Evolutionary conservation across 371 early-diverging fungal species (phyloP).

Genomic region (Mortierella sp.): DNA sequence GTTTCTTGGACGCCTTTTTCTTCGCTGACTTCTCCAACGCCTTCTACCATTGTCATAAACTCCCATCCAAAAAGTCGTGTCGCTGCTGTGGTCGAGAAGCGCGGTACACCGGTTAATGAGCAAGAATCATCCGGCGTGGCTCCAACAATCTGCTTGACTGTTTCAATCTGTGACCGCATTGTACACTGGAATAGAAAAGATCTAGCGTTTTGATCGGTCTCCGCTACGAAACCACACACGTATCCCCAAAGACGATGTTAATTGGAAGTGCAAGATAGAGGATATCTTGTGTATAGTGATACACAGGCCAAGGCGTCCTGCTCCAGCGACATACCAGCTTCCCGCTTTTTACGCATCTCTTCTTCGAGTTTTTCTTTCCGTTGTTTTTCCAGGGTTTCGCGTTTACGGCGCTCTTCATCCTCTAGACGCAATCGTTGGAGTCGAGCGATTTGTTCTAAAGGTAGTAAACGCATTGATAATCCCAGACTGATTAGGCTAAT

Average conservation of each 20-base stretch:
- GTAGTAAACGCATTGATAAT: not conserved
- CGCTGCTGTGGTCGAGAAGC: slow-evolving; percentile 46
- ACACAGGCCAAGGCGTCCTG: not conserved
- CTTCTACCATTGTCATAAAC: slow-evolving; percentile 49
- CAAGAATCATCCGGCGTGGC: slow-evolving; percentile 48
- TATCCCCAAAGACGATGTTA: slow-evolving; percentile 5
- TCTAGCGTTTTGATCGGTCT: slow-evolving; percentile 53
- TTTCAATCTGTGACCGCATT: slow-evolving; percentile 43
- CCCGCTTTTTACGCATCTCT: slow-evolving; percentile 57
- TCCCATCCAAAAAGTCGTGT: slow-evolving; percentile 55
- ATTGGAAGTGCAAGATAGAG: slow-evolving; percentile 7
- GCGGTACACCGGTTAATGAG: slow-evolving; percentile 42
- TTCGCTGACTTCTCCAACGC: slow-evolving; percentile 56
- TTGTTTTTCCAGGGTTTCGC: slow-evolving; percentile 44
- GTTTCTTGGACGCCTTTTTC: slow-evolving; percentile 55
- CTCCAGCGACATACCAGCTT: slow-evolving; percentile 42
- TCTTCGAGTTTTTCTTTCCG: slow-evolving; percentile 45
- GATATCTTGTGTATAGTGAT: not conserved
- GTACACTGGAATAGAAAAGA: slow-evolving; percentile 56
- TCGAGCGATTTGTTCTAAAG: slow-evolving; percentile 37
- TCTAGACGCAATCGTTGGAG: slow-evolving; percentile 51
- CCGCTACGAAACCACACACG: slow-evolving; percentile 28
- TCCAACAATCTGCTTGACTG: slow-evolving; percentile 53
- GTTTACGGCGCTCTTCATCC: slow-evolving; percentile 55
- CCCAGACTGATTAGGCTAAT: not conserved